A percentile compares a stretch with the other conserved stretches of the same genome.
Evolutionary conservation across 148 eudicot species (phyloP).

Genomic region (Silene uniflora): DNA sequence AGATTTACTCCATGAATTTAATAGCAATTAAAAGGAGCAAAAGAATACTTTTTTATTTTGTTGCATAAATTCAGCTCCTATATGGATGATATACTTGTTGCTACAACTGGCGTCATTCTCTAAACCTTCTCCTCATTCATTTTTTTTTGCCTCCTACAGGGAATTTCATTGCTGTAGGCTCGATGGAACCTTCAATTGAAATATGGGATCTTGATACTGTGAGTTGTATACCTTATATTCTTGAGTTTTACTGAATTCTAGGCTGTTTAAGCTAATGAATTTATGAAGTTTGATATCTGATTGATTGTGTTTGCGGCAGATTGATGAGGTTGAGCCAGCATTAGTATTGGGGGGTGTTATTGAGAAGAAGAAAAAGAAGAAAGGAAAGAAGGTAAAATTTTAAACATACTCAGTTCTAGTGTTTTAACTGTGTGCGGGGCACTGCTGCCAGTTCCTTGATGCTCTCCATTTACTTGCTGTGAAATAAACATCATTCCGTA

Average conservation of each 20-base stretch:
- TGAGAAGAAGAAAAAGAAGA: slow-evolving; percentile 78
- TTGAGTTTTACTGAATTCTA: neutral
- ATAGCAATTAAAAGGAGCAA: neutral
- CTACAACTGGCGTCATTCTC: neutral
- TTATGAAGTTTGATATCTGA: neutral
- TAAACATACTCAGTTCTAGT: neutral
- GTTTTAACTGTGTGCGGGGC: neutral
- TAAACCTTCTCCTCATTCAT: neutral
- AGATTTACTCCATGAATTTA: neutral
- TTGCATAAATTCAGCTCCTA: slow-evolving; percentile 6
- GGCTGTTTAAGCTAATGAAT: slow-evolving; percentile 11
- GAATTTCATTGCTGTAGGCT: slow-evolving; percentile 87
- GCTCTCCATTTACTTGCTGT: neutral
- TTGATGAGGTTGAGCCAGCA: slow-evolving; percentile 86
- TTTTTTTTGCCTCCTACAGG: slow-evolving; percentile 39
- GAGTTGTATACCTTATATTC: slow-evolving; percentile 25
- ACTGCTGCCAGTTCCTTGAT: neutral
- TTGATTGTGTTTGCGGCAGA: slow-evolving; percentile 33
- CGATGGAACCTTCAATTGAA: slow-evolving; percentile 91
- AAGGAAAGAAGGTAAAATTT: slow-evolving; percentile 65
- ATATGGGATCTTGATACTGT: slow-evolving; percentile 95
- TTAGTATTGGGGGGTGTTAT: slow-evolving; percentile 61
- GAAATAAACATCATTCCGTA: neutral
- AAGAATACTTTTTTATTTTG: neutral
- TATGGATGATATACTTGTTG: neutral